These are phyloP conservation scores for Coemansia sp. DNA, from an alignment of 192 early-diverging fungal species.

Conservation along the genomic window DNA sequence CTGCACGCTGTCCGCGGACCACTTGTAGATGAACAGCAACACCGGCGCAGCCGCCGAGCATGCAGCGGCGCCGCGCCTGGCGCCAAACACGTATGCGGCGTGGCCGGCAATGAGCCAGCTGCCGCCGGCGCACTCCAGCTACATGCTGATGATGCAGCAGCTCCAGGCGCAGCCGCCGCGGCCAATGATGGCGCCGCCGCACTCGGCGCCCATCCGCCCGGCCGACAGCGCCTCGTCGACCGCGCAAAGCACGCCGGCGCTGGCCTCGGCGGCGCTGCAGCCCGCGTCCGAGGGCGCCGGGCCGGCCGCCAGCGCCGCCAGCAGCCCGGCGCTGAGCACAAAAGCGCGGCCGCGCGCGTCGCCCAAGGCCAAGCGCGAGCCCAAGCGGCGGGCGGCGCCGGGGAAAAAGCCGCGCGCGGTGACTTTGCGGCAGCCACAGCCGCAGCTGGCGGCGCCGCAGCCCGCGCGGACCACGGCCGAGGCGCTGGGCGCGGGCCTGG, in stretches of 20 bases:
- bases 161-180: background rate
- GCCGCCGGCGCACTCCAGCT: background rate
- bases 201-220: background rate
- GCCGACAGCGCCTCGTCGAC: background rate
- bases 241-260: conserved; percentile 18
- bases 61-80: too few species aligned
- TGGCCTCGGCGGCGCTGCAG: conserved; percentile 5
- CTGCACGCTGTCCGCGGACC: too few species aligned
- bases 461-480: background rate
- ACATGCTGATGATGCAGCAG: conserved; percentile 25
- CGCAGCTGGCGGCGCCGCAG: background rate
- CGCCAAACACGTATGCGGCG: background rate
- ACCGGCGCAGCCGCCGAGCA: too few species aligned
- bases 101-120: background rate
- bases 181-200: background rate
- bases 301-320: conserved; percentile 5
- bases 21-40: too few species aligned
- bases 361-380: background rate
- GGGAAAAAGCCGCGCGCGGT: conserved; percentile 9
- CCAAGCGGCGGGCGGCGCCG: background rate
- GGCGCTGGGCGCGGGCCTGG: conserved; percentile 6
- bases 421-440: background rate
- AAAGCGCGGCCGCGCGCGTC: conserved; percentile 21
- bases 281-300: too few species aligned
- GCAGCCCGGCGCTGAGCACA: conserved; percentile 39